A percentile compares a stretch with the other conserved stretches of the same genome.
Evolutionary conservation across 768 basidiomycete species (phyloP).

Genomic region (Trametes coccinea): DNA sequence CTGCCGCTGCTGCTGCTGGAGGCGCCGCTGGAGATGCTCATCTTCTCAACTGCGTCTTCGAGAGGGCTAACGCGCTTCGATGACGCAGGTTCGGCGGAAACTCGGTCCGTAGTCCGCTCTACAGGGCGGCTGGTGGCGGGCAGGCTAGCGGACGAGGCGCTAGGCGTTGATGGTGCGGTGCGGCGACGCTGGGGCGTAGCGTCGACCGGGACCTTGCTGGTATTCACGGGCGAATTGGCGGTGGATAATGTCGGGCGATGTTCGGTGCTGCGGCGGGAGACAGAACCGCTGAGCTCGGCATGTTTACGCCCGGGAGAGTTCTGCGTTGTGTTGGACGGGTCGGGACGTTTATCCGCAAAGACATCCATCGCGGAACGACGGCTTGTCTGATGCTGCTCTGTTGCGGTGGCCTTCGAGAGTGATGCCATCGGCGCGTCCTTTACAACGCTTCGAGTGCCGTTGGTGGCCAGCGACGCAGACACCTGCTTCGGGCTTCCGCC

Average conservation of each 20-base stretch:
- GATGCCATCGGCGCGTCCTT: constrained; percentile 47
- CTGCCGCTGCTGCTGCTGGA: constrained; percentile 60
- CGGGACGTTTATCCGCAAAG: constrained; percentile 50
- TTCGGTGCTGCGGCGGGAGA: constrained; percentile 48
- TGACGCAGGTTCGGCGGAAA: constrained; percentile 13
- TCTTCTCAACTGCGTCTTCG: constrained; percentile 37
- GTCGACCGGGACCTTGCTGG: constrained; percentile 42
- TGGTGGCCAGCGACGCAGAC: constrained; percentile 40
- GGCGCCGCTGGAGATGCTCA: constrained; percentile 38
- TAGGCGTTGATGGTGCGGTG: constrained; percentile 21
- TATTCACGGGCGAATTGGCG: constrained; percentile 34
- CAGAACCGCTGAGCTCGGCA: constrained; percentile 52
- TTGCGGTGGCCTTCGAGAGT: constrained; percentile 39
- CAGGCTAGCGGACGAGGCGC: background rate
- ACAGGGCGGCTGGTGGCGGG: constrained; percentile 1
- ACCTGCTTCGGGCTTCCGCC: constrained; percentile 55
- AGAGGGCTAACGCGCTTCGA: constrained; percentile 26
- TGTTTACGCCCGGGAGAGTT: constrained; percentile 60
- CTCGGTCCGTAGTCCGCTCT: constrained; percentile 22
- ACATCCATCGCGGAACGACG: constrained; percentile 48
- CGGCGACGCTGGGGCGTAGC: constrained; percentile 29
- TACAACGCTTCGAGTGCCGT: constrained; percentile 37
- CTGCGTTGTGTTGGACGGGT: constrained; percentile 51
- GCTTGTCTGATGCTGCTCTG: constrained; percentile 44
- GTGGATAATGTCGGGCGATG: constrained; percentile 48